phyloP scores from a whole-genome alignment of 306 rosid species.

The Fragaria iinumae region DNA sequence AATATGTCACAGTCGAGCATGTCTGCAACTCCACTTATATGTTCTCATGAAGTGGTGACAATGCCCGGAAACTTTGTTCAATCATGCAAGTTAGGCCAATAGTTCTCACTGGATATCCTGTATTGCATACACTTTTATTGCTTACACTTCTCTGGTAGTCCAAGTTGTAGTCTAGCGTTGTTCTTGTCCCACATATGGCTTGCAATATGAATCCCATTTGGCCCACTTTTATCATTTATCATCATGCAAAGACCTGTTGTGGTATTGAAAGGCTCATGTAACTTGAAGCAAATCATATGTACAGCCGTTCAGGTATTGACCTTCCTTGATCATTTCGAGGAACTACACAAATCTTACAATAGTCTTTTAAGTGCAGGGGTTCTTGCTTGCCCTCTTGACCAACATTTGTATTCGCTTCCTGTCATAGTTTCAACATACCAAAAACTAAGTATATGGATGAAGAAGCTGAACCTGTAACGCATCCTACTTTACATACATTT shows the following conservation, averaged over 20 bases:
- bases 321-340: neutral
- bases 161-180: neutral
- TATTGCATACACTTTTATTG: neutral
- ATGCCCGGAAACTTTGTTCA: neutral
- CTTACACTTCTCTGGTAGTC: neutral
- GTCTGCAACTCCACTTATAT: neutral
- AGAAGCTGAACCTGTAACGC: neutral
- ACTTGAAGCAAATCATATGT: neutral
- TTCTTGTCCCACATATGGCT: neutral
- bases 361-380: neutral
- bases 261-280: neutral
- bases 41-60: neutral
- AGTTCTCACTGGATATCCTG: neutral
- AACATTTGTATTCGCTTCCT: neutral
- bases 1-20: neutral
- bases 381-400: neutral
- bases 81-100: neutral
- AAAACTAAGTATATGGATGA: neutral
- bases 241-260: neutral
- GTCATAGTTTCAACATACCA: neutral
- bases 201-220: neutral
- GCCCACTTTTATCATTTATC: neutral
- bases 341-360: neutral
- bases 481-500: neutral
- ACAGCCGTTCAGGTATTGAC: too few relatives aligned